A percentile compares a stretch with the other conserved stretches of the same genome.
Conservation (phyloP, 176 grass and related monocot species). For the Ananas comosus region DNA sequence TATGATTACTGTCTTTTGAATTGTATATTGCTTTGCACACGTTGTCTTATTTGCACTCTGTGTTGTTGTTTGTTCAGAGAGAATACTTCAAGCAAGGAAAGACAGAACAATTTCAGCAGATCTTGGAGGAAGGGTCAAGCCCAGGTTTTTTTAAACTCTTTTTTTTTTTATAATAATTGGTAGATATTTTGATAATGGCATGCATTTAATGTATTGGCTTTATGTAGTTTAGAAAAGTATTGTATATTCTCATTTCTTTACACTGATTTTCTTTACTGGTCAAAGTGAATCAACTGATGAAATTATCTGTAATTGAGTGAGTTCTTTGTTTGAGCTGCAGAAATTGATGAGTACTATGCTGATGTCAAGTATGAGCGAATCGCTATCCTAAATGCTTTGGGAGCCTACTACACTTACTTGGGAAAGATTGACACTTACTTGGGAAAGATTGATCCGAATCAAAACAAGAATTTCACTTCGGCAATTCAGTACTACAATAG, state of each 20-base stretch:
- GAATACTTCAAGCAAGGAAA: slow-evolving; percentile 99
- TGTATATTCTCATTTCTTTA: no score
- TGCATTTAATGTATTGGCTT: no score
- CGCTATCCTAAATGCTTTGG: slow-evolving; percentile 82
- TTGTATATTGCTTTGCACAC: background rate
- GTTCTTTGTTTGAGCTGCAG: slow-evolving; percentile 19
- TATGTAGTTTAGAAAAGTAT: no score
- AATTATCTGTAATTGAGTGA: background rate
- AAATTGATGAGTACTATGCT: slow-evolving; percentile 94
- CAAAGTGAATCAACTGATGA: no score
- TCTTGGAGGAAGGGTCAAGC: slow-evolving; percentile 93
- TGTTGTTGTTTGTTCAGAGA: slow-evolving; percentile 43
- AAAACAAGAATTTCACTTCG: slow-evolving; percentile 45
- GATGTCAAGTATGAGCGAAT: slow-evolving; percentile 97
- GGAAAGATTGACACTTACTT: slow-evolving; percentile 59
- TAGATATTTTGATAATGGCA: no score
- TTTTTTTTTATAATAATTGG: slow-evolving; percentile 1
- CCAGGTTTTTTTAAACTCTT: slow-evolving; percentile 49
- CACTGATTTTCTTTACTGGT: no score
- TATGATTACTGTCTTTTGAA: background rate
- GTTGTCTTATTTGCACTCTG: slow-evolving; percentile 9
- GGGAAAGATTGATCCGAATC: slow-evolving; percentile 48
- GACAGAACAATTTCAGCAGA: slow-evolving; percentile 76
- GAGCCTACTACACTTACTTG: slow-evolving; percentile 74
- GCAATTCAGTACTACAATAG: slow-evolving; percentile 91